phyloP scores from a whole-genome alignment of 768 basidiomycete species.

The Gloeopeniophorella convolvens region DNA sequence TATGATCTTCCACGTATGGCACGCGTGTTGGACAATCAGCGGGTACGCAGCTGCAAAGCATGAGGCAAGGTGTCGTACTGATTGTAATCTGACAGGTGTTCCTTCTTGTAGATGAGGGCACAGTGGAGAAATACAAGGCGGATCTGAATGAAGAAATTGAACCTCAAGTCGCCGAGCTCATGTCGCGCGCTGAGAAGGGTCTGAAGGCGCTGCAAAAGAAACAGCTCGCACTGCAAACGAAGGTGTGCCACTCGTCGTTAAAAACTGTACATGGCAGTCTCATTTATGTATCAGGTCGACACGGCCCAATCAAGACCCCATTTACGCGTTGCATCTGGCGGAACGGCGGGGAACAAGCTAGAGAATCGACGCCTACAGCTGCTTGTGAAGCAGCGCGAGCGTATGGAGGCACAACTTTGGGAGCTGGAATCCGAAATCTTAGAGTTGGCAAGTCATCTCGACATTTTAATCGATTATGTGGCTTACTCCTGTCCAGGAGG shows the following conservation, averaged over 20 bases:
- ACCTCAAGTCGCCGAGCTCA: conserved; percentile 70
- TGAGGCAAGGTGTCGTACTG: not conserved
- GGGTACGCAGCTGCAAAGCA: conserved; percentile 36
- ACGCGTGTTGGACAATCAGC: conserved; percentile 59
- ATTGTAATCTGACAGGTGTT: conserved; percentile 49
- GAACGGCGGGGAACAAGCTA: conserved; percentile 52
- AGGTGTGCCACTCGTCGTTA: conserved; percentile 36
- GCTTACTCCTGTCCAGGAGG: conserved; percentile 11
- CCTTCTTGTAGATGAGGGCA: conserved; percentile 64
- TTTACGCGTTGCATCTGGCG: conserved; percentile 38
- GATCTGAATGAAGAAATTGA: conserved; percentile 76
- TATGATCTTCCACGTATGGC: conserved; percentile 66
- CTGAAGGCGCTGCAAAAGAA: conserved; percentile 54
- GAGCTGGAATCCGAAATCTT: conserved; percentile 58
- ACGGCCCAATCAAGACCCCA: conserved; percentile 39
- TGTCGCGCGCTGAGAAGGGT: conserved; percentile 65
- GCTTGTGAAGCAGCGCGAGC: conserved; percentile 58
- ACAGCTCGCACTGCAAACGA: conserved; percentile 53
- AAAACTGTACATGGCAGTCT: not conserved
- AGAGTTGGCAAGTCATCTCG: conserved; percentile 37
- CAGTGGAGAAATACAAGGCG: conserved; percentile 66
- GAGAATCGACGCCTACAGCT: conserved; percentile 61
- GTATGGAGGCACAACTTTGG: conserved; percentile 56
- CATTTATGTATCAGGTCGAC: conserved; percentile 37
- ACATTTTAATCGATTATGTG: not conserved